phyloP scores from a whole-genome alignment of 2,329 filamentous ascomycete species.

The Trichoderma atroviride region DNA sequence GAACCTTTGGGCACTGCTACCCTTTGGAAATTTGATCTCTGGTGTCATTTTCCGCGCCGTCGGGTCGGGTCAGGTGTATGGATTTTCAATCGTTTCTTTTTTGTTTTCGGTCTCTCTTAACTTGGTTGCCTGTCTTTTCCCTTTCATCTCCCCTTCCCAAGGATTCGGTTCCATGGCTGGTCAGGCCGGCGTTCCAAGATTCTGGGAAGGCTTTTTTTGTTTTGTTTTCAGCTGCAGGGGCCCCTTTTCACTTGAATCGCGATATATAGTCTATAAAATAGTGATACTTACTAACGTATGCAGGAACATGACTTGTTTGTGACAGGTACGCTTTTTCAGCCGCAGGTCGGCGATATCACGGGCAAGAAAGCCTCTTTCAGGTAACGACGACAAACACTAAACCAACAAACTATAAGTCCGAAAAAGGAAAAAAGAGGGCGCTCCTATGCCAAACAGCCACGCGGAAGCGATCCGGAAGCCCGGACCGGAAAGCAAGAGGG shows the following conservation, averaged over 20 bases:
- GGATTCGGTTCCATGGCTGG: not conserved
- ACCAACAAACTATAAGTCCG: not conserved
- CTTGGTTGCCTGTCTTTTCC: not conserved
- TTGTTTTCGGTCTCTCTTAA: not conserved
- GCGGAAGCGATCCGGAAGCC: not conserved
- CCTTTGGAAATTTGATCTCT: not conserved
- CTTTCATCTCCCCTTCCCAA: not conserved
- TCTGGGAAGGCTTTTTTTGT: not conserved
- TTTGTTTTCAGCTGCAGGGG: not conserved
- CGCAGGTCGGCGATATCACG: slow-evolving; percentile 8
- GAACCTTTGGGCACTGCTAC: not conserved
- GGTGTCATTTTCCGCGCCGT: not conserved
- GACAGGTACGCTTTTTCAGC: not conserved
- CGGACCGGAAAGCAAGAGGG: not conserved
- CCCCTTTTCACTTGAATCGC: not conserved
- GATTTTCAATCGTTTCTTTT: not conserved
- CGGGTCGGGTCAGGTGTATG: not conserved
- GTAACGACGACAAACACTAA: not conserved
- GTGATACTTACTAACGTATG: not conserved
- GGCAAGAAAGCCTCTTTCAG: not conserved
- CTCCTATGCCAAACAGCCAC: not conserved
- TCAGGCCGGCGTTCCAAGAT: not conserved
- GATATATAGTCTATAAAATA: not conserved
- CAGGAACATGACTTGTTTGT: slow-evolving; percentile 4
- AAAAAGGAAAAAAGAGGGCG: not conserved